These are phyloP conservation scores for Chlamydomonas incerta DNA, from an alignment of 139 green algal species.

Conservation along the genomic window DNA sequence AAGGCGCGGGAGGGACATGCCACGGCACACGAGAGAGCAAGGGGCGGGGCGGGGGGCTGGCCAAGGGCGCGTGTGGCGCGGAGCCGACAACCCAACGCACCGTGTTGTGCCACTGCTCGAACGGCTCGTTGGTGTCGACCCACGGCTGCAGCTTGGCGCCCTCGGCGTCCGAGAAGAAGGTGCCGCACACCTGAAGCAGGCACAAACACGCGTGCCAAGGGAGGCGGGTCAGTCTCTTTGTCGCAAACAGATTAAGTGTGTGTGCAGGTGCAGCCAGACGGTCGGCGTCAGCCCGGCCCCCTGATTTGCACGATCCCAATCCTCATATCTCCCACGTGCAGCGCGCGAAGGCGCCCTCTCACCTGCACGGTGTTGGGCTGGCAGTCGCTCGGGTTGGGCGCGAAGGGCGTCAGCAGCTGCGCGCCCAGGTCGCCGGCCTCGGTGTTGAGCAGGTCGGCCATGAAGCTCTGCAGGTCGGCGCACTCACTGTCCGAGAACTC, in stretches of 20 bases:
- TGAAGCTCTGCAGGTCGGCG: background rate
- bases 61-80: too few relatives aligned
- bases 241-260: background rate
- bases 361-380: too few relatives aligned
- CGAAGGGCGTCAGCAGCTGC: background rate
- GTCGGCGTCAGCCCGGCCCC: background rate
- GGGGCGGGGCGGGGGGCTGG: too few relatives aligned
- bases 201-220: too few relatives aligned
- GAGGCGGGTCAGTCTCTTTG: background rate
- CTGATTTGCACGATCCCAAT: too few relatives aligned
- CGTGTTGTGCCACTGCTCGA: background rate
- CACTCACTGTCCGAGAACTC: too few relatives aligned
- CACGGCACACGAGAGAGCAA: too few relatives aligned
- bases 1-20: too few relatives aligned
- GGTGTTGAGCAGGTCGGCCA: background rate
- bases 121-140: background rate
- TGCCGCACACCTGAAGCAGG: constrained; percentile 1
- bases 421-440: background rate
- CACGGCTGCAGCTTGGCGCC: background rate
- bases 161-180: background rate
- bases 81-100: too few relatives aligned
- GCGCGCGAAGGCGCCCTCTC: too few relatives aligned
- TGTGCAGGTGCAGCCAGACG: background rate
- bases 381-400: background rate
- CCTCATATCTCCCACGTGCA: too few relatives aligned